Conservation (phyloP, 306 rosid species). For the Coriaria nepalensis region DNA sequence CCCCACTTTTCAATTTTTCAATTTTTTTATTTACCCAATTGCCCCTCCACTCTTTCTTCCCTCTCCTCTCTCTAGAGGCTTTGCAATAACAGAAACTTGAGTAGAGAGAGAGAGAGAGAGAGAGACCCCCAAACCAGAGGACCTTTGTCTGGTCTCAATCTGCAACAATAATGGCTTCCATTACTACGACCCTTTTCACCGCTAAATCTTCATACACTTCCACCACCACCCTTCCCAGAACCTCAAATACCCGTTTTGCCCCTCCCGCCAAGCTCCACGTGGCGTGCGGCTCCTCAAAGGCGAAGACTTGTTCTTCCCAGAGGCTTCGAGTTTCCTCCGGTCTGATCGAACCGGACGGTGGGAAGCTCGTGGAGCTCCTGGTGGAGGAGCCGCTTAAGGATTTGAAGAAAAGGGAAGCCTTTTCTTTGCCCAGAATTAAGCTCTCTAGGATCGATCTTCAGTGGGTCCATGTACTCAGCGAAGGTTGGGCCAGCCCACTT, state of each 20-base stretch:
- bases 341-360: constrained; percentile 89
- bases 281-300: not conserved
- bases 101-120: not conserved
- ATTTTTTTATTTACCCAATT: not conserved
- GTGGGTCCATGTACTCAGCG: constrained; percentile 92
- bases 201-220: constrained; percentile 27
- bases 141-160: constrained; percentile 16
- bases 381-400: constrained; percentile 37
- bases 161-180: constrained; percentile 68
- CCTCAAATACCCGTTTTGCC: constrained; percentile 29
- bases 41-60: not conserved
- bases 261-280: constrained; percentile 24
- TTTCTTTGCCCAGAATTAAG: constrained; percentile 46
- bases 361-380: constrained; percentile 69
- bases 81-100: not conserved
- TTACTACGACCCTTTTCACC: constrained; percentile 38
- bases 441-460: constrained; percentile 60
- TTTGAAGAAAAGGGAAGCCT: constrained; percentile 50
- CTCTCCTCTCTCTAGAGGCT: not conserved
- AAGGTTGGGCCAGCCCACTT: constrained; percentile 96
- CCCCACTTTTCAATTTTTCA: not conserved
- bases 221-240: constrained; percentile 27
- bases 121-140: not conserved
- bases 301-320: constrained; percentile 8
- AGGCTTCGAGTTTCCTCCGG: constrained; percentile 45